phyloP scores from a whole-genome alignment of 2,329 filamentous ascomycete species.

The Penicillium verrucosum region DNA sequence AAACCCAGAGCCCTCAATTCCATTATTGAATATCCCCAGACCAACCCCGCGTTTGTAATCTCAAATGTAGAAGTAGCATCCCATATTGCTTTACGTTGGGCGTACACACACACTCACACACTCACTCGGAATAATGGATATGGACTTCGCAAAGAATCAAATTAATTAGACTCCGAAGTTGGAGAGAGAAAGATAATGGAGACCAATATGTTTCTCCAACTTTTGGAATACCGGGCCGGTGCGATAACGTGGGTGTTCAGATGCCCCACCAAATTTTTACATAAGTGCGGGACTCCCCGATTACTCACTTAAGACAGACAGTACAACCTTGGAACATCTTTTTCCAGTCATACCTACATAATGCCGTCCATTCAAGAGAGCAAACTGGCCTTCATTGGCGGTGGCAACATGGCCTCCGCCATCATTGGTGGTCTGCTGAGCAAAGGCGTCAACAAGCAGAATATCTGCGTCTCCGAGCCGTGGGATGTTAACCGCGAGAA shows the following conservation, averaged over 20 bases:
- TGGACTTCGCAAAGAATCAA: no score
- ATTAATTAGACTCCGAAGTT: no score
- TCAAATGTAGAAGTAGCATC: not conserved
- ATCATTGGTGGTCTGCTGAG: slow-evolving; percentile 33
- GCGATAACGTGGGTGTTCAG: not conserved
- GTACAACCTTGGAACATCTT: not conserved
- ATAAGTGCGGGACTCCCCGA: slow-evolving; percentile 12
- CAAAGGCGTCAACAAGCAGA: slow-evolving; percentile 28
- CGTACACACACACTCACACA: no score
- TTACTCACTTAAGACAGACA: not conserved
- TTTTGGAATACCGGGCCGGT: not conserved
- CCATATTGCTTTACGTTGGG: no score
- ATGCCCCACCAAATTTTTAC: slow-evolving; percentile 14
- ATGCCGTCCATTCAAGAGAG: slow-evolving; percentile 33
- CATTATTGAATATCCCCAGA: not conserved
- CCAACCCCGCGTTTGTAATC: no score
- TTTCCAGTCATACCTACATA: slow-evolving; percentile 4
- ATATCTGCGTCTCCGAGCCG: slow-evolving; percentile 36
- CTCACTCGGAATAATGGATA: no score
- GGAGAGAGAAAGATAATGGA: no score
- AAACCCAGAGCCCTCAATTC: slow-evolving; percentile 39
- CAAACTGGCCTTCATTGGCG: slow-evolving; percentile 37
- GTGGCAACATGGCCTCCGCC: slow-evolving; percentile 38
- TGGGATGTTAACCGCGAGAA: slow-evolving; percentile 38
- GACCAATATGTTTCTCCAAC: not conserved